phyloP scores from a whole-genome alignment of 192 early-diverging fungal species.

The Coemansia sp. region DNA sequence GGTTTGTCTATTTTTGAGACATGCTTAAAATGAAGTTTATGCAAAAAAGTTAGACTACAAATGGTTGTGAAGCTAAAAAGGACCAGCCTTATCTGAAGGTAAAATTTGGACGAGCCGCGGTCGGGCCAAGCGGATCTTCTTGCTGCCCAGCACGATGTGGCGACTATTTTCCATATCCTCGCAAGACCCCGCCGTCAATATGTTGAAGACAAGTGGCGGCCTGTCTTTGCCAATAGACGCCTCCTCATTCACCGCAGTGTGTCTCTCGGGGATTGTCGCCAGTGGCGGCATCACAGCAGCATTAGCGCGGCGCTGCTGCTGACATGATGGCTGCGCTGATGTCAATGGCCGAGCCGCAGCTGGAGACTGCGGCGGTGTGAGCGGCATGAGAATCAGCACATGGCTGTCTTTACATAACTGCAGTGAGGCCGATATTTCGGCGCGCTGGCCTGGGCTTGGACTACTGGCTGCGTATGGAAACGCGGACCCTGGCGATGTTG shows the following conservation, averaged over 20 bases:
- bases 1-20: neutral
- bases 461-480: neutral
- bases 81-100: constrained; percentile 9
- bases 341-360: neutral
- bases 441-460: neutral
- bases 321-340: neutral
- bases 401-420: neutral
- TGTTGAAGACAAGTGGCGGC: neutral
- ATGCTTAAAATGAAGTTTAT: neutral
- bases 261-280: constrained; percentile 10
- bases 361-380: constrained; percentile 23
- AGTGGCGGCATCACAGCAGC: neutral
- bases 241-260: neutral
- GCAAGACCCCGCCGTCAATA: neutral
- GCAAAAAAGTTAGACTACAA: constrained; percentile 3
- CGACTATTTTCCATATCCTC: constrained; percentile 8
- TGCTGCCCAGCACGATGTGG: constrained; percentile 35
- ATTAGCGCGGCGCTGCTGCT: neutral
- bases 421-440: neutral
- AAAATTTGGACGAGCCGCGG: constrained; percentile 37
- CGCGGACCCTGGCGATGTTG: neutral
- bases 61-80: neutral
- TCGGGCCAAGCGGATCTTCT: constrained; percentile 39
- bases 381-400: constrained; percentile 20
- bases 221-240: neutral